phyloP scores from a whole-genome alignment of 768 basidiomycete species.

The Hemileccinum rubropunctum region DNA sequence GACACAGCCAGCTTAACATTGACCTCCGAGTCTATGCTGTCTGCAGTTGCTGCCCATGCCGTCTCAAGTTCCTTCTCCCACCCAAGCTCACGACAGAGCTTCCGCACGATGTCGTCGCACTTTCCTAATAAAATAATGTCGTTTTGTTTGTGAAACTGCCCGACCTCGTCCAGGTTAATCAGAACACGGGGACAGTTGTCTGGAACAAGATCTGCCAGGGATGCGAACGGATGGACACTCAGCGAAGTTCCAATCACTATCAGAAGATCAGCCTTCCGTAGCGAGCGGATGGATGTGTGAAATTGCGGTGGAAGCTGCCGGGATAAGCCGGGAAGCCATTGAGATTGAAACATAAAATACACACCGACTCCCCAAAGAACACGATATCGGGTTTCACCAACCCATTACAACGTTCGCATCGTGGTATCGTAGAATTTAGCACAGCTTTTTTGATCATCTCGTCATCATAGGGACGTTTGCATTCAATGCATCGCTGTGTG shows the following conservation, averaged over 20 bases:
- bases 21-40: slow-evolving; percentile 25
- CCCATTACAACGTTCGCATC: slow-evolving; percentile 65
- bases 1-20: slow-evolving; percentile 4
- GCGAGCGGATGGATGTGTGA: slow-evolving; percentile 47
- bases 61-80: slow-evolving; percentile 65
- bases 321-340: not conserved
- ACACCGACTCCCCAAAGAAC: slow-evolving; percentile 81
- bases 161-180: slow-evolving; percentile 84
- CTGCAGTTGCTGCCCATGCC: slow-evolving; percentile 52
- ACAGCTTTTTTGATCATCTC: slow-evolving; percentile 68
- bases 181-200: slow-evolving; percentile 73
- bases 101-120: slow-evolving; percentile 64
- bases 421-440: slow-evolving; percentile 52
- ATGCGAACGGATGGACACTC: slow-evolving; percentile 84
- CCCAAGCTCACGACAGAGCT: slow-evolving; percentile 65
- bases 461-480: slow-evolving; percentile 55
- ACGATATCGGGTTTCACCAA: slow-evolving; percentile 94
- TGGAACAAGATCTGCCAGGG: slow-evolving; percentile 58
- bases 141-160: slow-evolving; percentile 55
- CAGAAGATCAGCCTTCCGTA: slow-evolving; percentile 76
- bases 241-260: slow-evolving; percentile 92
- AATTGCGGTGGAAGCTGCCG: slow-evolving; percentile 72
- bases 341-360: slow-evolving; percentile 21
- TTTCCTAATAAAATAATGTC: slow-evolving; percentile 67
- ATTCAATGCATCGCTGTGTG: slow-evolving; percentile 77